Base-by-base conservation (phyloP, 805 yeast genomes). In the Metschnikowia chrysomelidarum region DNA sequence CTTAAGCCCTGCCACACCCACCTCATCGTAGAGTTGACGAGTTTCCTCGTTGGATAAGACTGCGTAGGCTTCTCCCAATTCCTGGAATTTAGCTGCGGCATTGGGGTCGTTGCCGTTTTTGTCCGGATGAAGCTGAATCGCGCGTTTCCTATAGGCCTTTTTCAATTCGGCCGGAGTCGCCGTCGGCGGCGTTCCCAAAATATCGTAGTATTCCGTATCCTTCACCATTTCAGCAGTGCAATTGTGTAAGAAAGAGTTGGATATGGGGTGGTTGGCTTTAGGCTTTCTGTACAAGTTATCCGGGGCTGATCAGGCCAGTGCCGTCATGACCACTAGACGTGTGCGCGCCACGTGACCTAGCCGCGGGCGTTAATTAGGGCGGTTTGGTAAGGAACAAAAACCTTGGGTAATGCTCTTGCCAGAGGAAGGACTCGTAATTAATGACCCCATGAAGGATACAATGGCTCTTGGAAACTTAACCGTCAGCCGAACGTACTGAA, bases 101-200 rank as follows among this genome's bases (percentile, higher is more conserved):
- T 76, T 75, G 25, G 93, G 94, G 57, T 93, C 95, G 52, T 84
- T 80, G n/a, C 95, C 96, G 54, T 91, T 87, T 67, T 93, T 93
- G 59, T 93, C 98, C 1, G 98, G 98, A 18, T 48, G 52, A 18
- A 41, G 49, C 21, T 36, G 46, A 28, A 48, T 44, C 27, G 52
- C 52, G 23, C 25, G 42, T 17, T 46, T 48, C 13, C 52, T 24
- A 61, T 93, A 93, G 0, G 97, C 95, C 58, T 87, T 87, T 62
- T 93, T 93, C 60, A 93, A 86, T 46, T 93, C 95, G 8, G 76
- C 67, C 4, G 80, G 80, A 0, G 84, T 73, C 13, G 97, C 97
- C 9, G 75, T 75, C 14, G 80, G 71, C 17, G 62, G 49, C 12
- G 91, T 82, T 23, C 77, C 85, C 32, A 93, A 66, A 11, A 80